A percentile compares a stretch with the other conserved stretches of the same genome.
These are phyloP conservation scores for Wallemia ichthyophaga DNA, from an alignment of 1,284 basidiomycete species.

Conservation along the genomic window DNA sequence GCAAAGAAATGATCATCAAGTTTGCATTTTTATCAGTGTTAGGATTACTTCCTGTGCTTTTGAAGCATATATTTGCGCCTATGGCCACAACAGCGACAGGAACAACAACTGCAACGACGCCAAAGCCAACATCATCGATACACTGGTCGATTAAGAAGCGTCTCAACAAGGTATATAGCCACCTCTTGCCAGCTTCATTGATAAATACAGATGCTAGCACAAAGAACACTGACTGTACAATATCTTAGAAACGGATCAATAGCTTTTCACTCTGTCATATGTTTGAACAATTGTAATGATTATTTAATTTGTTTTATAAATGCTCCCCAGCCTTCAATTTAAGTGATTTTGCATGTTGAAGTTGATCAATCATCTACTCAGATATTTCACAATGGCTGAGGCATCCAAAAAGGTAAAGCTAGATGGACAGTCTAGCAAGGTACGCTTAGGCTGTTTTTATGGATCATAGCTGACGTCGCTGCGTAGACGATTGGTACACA, in stretches of 20 bases:
- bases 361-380: neutral
- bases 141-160: neutral
- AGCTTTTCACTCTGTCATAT: neutral
- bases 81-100: neutral
- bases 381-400: neutral
- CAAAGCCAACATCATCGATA: neutral
- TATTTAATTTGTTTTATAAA: neutral
- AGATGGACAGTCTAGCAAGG: neutral
- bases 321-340: neutral
- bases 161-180: neutral
- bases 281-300: neutral
- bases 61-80: neutral
- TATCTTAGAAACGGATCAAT: neutral
- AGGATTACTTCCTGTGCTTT: neutral
- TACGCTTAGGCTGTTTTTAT: neutral
- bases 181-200: neutral
- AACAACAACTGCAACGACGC: too few species aligned
- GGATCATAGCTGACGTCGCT: neutral
- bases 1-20: neutral
- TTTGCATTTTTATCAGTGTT: neutral
- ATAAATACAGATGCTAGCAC: neutral
- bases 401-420: neutral
- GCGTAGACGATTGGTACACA: slow-evolving; percentile 66
- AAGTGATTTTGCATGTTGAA: neutral
- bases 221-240: neutral